A percentile compares a stretch with the other conserved stretches of the same genome.
phyloP scores from a whole-genome alignment of 345 rosid genomes.

The Geranium brycei region DNA sequence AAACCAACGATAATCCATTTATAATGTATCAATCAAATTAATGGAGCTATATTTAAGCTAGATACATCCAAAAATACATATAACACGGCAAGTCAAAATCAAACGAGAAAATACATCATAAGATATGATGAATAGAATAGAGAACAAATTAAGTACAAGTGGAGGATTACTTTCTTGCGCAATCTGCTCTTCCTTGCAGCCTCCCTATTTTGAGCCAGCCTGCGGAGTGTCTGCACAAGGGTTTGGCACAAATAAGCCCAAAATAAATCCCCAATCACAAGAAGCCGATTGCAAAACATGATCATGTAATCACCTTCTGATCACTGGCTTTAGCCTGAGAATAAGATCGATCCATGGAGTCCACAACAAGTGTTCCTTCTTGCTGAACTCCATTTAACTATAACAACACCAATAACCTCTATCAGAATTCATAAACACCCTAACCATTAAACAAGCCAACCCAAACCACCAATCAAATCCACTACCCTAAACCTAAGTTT shows the following conservation, averaged over 20 bases:
- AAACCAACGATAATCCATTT: conserved; percentile 29
- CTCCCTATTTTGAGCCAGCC: conserved; percentile 93
- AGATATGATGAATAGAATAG: neutral
- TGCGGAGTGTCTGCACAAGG: conserved; percentile 43
- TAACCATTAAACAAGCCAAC: neutral
- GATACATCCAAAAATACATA: neutral
- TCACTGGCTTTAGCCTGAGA: conserved; percentile 48
- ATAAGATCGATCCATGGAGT: conserved; percentile 36
- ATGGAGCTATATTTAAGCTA: neutral
- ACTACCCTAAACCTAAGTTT: neutral
- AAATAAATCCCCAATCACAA: neutral
- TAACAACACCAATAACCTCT: neutral
- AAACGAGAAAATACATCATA: too few species aligned
- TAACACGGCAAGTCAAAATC: too few species aligned
- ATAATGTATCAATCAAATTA: conserved; percentile 9
- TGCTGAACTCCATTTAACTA: conserved; percentile 26
- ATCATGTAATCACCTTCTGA: conserved; percentile 36
- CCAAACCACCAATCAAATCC: neutral
- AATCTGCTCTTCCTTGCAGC: conserved; percentile 90
- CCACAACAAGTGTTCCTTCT: conserved; percentile 31
- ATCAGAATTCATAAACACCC: conserved; percentile 12
- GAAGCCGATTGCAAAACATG: neutral
- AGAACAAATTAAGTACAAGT: neutral
- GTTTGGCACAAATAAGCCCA: neutral
- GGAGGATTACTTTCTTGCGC: conserved; percentile 59